Percentiles rank a stretch among this genome's conserved stretches.
Evolutionary conservation across 768 basidiomycete genomes (phyloP).

Genomic region (Lactarius evosmus): DNA sequence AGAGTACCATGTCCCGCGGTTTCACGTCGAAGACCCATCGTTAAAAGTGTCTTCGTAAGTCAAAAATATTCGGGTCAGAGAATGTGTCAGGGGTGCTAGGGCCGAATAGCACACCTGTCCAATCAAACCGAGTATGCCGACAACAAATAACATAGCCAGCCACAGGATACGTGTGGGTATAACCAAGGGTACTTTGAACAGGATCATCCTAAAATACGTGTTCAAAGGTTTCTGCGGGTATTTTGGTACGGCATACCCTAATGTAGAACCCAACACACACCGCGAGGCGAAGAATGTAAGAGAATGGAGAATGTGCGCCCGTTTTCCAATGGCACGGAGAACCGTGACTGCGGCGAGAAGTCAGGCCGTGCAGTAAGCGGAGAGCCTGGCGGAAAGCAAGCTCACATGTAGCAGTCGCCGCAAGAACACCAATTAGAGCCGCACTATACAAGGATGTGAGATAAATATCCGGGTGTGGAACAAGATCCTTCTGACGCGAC

Average conservation of each 20-base stretch:
- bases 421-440: conserved; percentile 62
- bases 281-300: conserved; percentile 63
- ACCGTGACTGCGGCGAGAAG: conserved; percentile 39
- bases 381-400: conserved; percentile 11
- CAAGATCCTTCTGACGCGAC: conserved; percentile 44
- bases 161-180: conserved; percentile 47
- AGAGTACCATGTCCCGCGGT: conserved; percentile 61
- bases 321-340: conserved; percentile 68
- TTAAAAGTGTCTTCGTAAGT: conserved; percentile 47
- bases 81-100: background rate
- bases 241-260: conserved; percentile 30
- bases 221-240: background rate
- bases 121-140: conserved; percentile 51
- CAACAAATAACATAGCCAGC: conserved; percentile 43
- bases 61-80: background rate
- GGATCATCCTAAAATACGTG: conserved; percentile 40
- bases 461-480: background rate
- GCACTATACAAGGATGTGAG: conserved; percentile 39
- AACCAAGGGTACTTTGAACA: conserved; percentile 41
- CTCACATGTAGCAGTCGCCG: conserved; percentile 68
- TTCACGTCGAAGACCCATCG: conserved; percentile 61
- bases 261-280: conserved; percentile 44
- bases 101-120: conserved; percentile 37
- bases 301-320: conserved; percentile 71
- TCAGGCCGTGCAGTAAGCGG: background rate